Conservation (phyloP, 768 basidiomycete species). For the Boletus coccyginus region DNA sequence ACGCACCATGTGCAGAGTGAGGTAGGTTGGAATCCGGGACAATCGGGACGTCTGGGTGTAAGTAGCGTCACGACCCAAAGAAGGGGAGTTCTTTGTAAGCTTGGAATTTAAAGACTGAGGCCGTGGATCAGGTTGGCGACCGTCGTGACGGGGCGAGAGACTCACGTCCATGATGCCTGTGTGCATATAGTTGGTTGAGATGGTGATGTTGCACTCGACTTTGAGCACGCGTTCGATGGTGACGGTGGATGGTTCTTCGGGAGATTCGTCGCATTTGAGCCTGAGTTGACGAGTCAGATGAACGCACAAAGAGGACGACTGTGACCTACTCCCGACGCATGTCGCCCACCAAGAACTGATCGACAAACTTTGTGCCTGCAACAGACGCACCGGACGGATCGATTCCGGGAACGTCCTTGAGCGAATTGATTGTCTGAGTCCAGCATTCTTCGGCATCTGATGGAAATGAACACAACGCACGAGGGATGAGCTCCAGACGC, state of each 20-base stretch:
- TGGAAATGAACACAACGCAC: neutral
- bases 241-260: constrained; percentile 69
- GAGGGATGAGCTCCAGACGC: neutral
- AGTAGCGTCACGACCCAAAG: constrained; percentile 73
- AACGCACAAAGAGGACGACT: neutral
- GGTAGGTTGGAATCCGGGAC: constrained; percentile 78
- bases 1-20: constrained; percentile 93
- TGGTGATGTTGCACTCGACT: constrained; percentile 89
- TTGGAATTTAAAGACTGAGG: constrained; percentile 79
- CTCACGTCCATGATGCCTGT: constrained; percentile 79
- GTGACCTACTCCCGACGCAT: constrained; percentile 61
- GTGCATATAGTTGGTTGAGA: constrained; percentile 83
- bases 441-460: constrained; percentile 93
- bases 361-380: constrained; percentile 57
- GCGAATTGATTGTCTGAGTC: constrained; percentile 64
- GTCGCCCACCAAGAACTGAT: constrained; percentile 78
- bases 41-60: constrained; percentile 83
- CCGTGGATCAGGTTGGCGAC: neutral
- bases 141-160: constrained; percentile 11
- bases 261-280: constrained; percentile 76
- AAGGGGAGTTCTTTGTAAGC: constrained; percentile 80
- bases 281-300: constrained; percentile 40
- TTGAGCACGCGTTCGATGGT: constrained; percentile 77
- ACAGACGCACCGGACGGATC: constrained; percentile 30
- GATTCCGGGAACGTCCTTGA: constrained; percentile 65